Percentiles rank a stretch among this genome's conserved stretches.
Evolutionary conservation across 768 basidiomycete species (phyloP).

Genomic region (Tylopilus sp.): DNA sequence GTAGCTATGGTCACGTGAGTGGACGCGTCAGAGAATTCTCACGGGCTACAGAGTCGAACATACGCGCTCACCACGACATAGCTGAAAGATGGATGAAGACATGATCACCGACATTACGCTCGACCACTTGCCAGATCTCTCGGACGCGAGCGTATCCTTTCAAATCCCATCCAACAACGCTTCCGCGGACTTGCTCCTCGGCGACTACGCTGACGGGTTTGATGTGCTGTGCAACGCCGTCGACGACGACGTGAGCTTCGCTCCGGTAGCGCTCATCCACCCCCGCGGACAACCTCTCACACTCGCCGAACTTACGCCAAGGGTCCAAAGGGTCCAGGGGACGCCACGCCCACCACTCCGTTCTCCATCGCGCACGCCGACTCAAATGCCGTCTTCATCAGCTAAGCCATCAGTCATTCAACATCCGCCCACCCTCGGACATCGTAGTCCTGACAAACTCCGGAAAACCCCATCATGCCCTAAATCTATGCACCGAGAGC

Average conservation of each 20-base stretch:
- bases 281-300: conserved; percentile 34
- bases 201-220: conserved; percentile 39
- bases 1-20: conserved; percentile 25
- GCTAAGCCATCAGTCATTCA: conserved; percentile 15
- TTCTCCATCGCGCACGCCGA: conserved; percentile 13
- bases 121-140: conserved; percentile 54
- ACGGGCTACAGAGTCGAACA: conserved; percentile 16
- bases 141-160: conserved; percentile 41
- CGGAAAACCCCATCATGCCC: conserved; percentile 3
- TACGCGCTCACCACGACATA: conserved; percentile 5
- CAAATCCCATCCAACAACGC: conserved; percentile 44
- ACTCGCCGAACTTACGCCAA: conserved; percentile 42
- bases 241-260: conserved; percentile 36
- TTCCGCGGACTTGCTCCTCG: conserved; percentile 34
- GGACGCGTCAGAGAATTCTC: conserved; percentile 28
- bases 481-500: background rate
- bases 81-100: conserved; percentile 13
- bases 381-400: conserved; percentile 2
- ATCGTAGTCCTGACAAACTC: conserved; percentile 13
- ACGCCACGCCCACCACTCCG: background rate
- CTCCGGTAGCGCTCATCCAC: conserved; percentile 29
- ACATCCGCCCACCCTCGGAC: conserved; percentile 10
- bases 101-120: conserved; percentile 43
- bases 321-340: conserved; percentile 29
- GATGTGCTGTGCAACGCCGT: conserved; percentile 36